These are phyloP conservation scores for Lasiosphaeria miniovina DNA, from an alignment of 495 filamentous ascomycete genomes.

Conservation along the genomic window DNA sequence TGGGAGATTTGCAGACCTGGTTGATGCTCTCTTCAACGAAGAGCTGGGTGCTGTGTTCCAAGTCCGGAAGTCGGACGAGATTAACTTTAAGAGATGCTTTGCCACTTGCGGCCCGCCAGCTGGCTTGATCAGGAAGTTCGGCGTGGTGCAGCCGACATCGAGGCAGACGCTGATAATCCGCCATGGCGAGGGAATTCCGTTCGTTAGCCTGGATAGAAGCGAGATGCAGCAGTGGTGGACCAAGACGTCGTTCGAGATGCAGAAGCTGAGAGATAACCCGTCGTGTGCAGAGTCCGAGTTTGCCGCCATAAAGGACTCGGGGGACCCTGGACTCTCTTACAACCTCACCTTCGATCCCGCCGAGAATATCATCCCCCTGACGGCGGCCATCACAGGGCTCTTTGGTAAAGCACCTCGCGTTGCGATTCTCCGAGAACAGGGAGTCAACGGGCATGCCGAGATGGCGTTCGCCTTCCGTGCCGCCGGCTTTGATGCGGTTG, in stretches of 20 bases:
- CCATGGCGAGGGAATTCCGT: constrained; percentile 53
- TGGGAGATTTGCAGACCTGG: constrained; percentile 57
- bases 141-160: constrained; percentile 59
- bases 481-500: constrained; percentile 86
- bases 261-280: constrained; percentile 85
- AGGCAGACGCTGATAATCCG: constrained; percentile 79
- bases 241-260: constrained; percentile 85
- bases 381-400: constrained; percentile 64
- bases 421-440: constrained; percentile 92
- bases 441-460: constrained; percentile 91
- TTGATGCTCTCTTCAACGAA: constrained; percentile 87
- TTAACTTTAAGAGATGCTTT: constrained; percentile 83
- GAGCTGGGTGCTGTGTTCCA: constrained; percentile 98
- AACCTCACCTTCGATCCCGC: constrained; percentile 78
- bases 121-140: constrained; percentile 78
- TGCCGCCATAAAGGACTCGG: constrained; percentile 67
- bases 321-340: constrained; percentile 81
- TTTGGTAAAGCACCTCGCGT: constrained; percentile 77
- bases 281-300: constrained; percentile 84
- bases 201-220: constrained; percentile 66
- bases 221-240: constrained; percentile 87
- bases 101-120: constrained; percentile 85
- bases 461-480: constrained; percentile 94
- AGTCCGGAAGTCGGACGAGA: constrained; percentile 78
- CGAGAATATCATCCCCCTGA: constrained; percentile 69